phyloP scores from a whole-genome alignment of 2,329 filamentous ascomycete species.

The Curvularia lunata region DNA sequence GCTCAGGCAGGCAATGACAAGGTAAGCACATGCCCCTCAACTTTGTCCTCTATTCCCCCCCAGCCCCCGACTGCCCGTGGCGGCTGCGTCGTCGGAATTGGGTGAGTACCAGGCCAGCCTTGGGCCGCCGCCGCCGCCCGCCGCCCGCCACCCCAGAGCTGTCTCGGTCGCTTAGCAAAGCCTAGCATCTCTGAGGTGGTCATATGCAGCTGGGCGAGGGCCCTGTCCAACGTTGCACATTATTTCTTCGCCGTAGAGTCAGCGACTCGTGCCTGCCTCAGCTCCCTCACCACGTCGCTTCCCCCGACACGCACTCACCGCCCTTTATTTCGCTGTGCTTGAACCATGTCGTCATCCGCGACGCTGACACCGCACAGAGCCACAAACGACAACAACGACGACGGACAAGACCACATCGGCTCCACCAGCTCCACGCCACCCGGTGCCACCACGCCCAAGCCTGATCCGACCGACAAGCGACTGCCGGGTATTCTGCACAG shows the following conservation, averaged over 20 bases:
- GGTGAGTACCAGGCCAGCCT: not conserved
- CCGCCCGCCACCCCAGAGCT: conserved; percentile 2
- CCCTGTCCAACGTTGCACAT: conserved; percentile 38
- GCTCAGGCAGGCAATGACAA: conserved; percentile 64
- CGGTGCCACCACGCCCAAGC: conserved; percentile 89
- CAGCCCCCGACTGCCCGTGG: no score
- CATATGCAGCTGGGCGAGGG: conserved; percentile 19
- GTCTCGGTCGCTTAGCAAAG: conserved; percentile 27
- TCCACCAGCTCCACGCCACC: conserved; percentile 84
- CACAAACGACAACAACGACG: conserved; percentile 74
- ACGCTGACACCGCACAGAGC: conserved; percentile 49
- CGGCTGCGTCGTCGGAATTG: no score
- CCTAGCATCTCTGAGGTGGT: conserved; percentile 14
- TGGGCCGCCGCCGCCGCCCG: conserved; percentile 2
- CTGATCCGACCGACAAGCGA: conserved; percentile 92
- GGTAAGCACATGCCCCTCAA: conserved; percentile 57
- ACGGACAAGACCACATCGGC: conserved; percentile 77
- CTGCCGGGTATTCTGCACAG: conserved; percentile 91
- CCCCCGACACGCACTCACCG: conserved; percentile 16
- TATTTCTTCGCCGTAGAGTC: conserved; percentile 26
- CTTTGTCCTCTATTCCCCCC: no score
- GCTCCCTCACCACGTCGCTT: conserved; percentile 1
- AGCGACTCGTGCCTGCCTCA: not conserved
- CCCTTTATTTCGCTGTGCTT: conserved; percentile 11
- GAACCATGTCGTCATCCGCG: conserved; percentile 40